A percentile compares a stretch with the other conserved stretches of the same genome.
These are phyloP conservation scores for Dissophora ornata DNA, from an alignment of 192 early-diverging fungal species.

Conservation along the genomic window DNA sequence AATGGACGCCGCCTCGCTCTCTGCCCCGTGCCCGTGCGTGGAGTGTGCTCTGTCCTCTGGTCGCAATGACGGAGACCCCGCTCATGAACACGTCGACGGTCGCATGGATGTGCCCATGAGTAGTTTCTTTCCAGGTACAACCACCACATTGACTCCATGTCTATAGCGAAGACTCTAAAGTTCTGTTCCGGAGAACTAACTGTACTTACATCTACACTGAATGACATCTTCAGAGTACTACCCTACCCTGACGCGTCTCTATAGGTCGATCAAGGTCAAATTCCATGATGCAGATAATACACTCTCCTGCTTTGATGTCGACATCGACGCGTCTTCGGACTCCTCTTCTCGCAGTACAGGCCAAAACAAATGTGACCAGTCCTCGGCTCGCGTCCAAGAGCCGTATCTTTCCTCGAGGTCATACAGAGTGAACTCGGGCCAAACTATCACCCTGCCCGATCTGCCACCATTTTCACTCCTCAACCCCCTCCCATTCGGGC, in stretches of 20 bases:
- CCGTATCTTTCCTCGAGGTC: slow-evolving; percentile 47
- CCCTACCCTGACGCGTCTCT: slow-evolving; percentile 45
- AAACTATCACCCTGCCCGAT: slow-evolving; percentile 51
- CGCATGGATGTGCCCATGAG: slow-evolving; percentile 53
- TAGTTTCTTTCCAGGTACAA: slow-evolving; percentile 50
- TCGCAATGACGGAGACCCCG: slow-evolving; percentile 29
- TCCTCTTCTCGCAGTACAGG: not conserved
- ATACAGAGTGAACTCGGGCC: slow-evolving; percentile 44
- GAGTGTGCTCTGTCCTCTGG: slow-evolving; percentile 41
- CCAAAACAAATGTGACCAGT: not conserved
- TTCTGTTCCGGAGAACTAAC: too few relatives aligned
- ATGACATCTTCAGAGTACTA: slow-evolving; percentile 55
- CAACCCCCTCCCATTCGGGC: slow-evolving; percentile 50
- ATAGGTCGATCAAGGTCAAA: slow-evolving; percentile 44
- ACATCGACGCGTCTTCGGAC: slow-evolving; percentile 25
- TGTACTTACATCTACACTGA: not conserved
- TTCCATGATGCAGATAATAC: slow-evolving; percentile 53
- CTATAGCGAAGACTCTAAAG: too few relatives aligned
- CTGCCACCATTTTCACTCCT: slow-evolving; percentile 43
- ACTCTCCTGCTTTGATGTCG: slow-evolving; percentile 48
- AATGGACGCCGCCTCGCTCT: slow-evolving; percentile 52
- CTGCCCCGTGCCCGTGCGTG: slow-evolving; percentile 42
- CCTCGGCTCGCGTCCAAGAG: slow-evolving; percentile 12
- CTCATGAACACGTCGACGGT: slow-evolving; percentile 49
- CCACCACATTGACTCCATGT: too few relatives aligned